Percentiles rank a stretch among this genome's conserved stretches.
Conservation (phyloP, 2,329 filamentous ascomycete species). For the Elsinoe ampelina region DNA sequence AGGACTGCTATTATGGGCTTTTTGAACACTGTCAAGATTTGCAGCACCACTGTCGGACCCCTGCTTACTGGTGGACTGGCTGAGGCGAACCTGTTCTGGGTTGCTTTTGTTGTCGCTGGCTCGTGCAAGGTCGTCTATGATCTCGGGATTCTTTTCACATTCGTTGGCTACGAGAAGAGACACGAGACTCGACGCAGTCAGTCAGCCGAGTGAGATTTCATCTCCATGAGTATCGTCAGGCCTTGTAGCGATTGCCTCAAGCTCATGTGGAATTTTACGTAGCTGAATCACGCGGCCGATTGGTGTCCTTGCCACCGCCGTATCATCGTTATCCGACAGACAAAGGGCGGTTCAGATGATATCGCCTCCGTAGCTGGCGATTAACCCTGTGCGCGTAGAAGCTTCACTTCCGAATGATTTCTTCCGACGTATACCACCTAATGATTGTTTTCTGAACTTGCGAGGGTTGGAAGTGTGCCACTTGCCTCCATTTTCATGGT, state of each 20-base stretch:
- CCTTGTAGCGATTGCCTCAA: neutral
- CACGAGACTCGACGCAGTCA: neutral
- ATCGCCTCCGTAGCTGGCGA: too few relatives aligned
- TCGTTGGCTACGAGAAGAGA: conserved; percentile 16
- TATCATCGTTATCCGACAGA: too few relatives aligned
- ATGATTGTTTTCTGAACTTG: too few relatives aligned
- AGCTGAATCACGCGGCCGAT: too few relatives aligned
- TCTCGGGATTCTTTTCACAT: conserved; percentile 25
- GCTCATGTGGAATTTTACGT: neutral
- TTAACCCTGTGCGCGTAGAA: too few relatives aligned
- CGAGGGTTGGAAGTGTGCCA: too few relatives aligned
- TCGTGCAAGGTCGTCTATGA: conserved; percentile 48
- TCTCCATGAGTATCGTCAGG: neutral
- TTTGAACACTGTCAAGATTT: conserved; percentile 60
- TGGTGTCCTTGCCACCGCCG: too few relatives aligned
- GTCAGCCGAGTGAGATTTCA: neutral
- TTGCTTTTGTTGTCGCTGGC: conserved; percentile 56
- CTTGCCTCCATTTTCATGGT: too few relatives aligned
- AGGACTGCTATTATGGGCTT: conserved; percentile 64
- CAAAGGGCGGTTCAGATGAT: too few relatives aligned
- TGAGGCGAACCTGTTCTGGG: conserved; percentile 47
- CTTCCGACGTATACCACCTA: too few relatives aligned
- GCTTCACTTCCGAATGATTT: too few relatives aligned
- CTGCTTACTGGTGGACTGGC: conserved; percentile 56
- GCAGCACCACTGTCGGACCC: conserved; percentile 52